phyloP scores from a whole-genome alignment of 2,329 filamentous ascomycete genomes.

The Thelonectria olida region DNA sequence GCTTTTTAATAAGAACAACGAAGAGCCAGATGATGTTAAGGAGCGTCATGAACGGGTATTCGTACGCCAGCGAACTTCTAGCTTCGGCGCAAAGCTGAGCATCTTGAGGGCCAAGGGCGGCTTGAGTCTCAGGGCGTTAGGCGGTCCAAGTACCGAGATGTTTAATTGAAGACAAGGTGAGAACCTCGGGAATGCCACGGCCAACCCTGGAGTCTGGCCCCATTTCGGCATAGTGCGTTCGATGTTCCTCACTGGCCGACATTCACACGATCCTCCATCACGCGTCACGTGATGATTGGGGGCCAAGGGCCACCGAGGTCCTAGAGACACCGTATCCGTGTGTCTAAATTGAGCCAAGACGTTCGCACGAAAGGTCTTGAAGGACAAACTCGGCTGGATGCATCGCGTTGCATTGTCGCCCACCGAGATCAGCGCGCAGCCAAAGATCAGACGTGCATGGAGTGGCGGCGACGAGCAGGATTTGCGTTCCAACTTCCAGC shows the following conservation, averaged over 20 bases:
- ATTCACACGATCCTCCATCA: background rate
- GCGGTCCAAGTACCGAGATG: slow-evolving; percentile 38
- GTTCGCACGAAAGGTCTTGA: background rate
- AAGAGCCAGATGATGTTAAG: too few relatives aligned
- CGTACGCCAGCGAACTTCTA: background rate
- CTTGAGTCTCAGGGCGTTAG: slow-evolving; percentile 12
- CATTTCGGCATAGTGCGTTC: slow-evolving; percentile 12
- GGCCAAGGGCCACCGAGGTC: background rate
- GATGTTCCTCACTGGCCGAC: background rate
- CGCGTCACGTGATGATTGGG: slow-evolving; percentile 14
- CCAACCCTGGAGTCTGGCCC: slow-evolving; percentile 2
- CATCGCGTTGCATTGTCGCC: background rate
- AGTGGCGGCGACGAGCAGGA: slow-evolving; percentile 1
- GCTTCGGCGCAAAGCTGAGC: slow-evolving; percentile 6
- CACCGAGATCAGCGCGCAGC: background rate
- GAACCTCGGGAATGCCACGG: slow-evolving; percentile 39
- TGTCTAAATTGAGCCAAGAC: slow-evolving; percentile 3
- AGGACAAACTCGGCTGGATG: background rate
- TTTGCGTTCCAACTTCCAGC: slow-evolving; percentile 13
- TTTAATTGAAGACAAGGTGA: slow-evolving; percentile 24
- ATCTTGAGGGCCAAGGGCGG: slow-evolving; percentile 17
- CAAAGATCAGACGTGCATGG: background rate
- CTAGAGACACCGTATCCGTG: background rate
- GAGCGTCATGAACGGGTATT: too few relatives aligned
- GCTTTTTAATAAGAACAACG: too few relatives aligned